phyloP scores from a whole-genome alignment of 139 green algal genomes.

The Nannochloris sp. region DNA sequence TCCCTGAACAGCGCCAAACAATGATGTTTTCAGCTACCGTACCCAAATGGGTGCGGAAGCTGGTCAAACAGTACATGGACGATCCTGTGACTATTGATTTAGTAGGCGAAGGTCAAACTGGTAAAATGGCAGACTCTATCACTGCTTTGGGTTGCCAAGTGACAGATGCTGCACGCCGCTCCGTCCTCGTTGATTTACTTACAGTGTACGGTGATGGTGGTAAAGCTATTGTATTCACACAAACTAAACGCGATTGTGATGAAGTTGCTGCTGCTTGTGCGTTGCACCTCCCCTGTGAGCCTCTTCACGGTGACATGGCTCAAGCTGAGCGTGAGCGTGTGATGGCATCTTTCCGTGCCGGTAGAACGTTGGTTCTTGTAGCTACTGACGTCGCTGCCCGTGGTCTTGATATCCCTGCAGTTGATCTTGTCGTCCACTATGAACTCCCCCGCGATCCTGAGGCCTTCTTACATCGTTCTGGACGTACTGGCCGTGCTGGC shows the following conservation, averaged over 20 bases:
- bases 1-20: conserved; percentile 78
- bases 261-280: conserved; percentile 58
- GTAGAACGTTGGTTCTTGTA: conserved; percentile 70
- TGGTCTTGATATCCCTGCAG: conserved; percentile 87
- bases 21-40: conserved; percentile 96
- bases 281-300: conserved; percentile 32
- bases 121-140: conserved; percentile 71
- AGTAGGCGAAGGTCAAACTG: conserved; percentile 75
- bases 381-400: conserved; percentile 94
- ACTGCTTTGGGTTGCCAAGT: conserved; percentile 41
- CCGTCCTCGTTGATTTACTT: conserved; percentile 81
- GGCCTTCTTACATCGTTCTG: conserved; percentile 48
- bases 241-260: conserved; percentile 84
- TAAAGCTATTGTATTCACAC: conserved; percentile 76
- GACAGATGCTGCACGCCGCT: conserved; percentile 14
- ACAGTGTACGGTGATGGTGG: conserved; percentile 66
- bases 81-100: conserved; percentile 87
- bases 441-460: conserved; percentile 43
- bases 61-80: conserved; percentile 65
- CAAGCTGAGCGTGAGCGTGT: conserved; percentile 48
- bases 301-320: conserved; percentile 64
- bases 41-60: conserved; percentile 89
- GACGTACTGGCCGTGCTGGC: conserved; percentile 65
- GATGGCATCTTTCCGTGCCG: conserved; percentile 75
- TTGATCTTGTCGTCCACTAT: conserved; percentile 59